These are phyloP conservation scores for Colletotrichum melonis DNA, from an alignment of 2,329 filamentous ascomycete genomes.

Conservation along the genomic window DNA sequence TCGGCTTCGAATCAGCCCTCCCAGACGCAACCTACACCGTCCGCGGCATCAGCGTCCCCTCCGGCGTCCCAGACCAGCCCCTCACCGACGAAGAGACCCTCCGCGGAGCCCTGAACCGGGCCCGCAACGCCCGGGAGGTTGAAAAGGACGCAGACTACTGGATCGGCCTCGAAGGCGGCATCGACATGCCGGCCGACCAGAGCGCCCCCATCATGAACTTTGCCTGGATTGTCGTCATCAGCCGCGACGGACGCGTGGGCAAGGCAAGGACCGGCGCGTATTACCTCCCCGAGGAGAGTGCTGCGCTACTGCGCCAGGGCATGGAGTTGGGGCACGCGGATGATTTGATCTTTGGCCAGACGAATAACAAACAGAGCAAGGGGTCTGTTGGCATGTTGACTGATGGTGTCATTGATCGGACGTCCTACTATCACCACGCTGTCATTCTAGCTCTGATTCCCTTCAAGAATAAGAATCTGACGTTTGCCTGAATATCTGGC, in stretches of 20 bases:
- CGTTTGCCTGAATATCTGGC: slow-evolving; percentile 38
- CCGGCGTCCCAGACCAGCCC: slow-evolving; percentile 53
- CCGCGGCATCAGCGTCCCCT: slow-evolving; percentile 46
- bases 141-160: slow-evolving; percentile 50
- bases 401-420: slow-evolving; percentile 48
- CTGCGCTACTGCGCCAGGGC: slow-evolving; percentile 47
- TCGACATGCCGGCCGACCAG: slow-evolving; percentile 42
- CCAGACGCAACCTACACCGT: slow-evolving; percentile 38
- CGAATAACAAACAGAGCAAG: slow-evolving; percentile 50
- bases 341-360: slow-evolving; percentile 49
- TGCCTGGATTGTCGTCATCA: slow-evolving; percentile 52
- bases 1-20: slow-evolving; percentile 44
- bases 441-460: slow-evolving; percentile 54
- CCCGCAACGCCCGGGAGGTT: slow-evolving; percentile 43
- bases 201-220: slow-evolving; percentile 47
- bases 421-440: slow-evolving; percentile 51
- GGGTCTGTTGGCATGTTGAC: slow-evolving; percentile 55
- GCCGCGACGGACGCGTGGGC: slow-evolving; percentile 43
- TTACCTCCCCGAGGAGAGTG: slow-evolving; percentile 51
- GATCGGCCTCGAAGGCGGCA: slow-evolving; percentile 55
- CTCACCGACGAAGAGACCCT: slow-evolving; percentile 52
- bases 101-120: slow-evolving; percentile 51
- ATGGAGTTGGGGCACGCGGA: slow-evolving; percentile 54
- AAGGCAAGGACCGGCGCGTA: slow-evolving; percentile 52
- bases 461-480: slow-evolving; percentile 48